Evolutionary conservation across 208 protist species (phyloP), one percentile per base, ranked within the genome.

Genomic region (Leishmania mexicana): DNA sequence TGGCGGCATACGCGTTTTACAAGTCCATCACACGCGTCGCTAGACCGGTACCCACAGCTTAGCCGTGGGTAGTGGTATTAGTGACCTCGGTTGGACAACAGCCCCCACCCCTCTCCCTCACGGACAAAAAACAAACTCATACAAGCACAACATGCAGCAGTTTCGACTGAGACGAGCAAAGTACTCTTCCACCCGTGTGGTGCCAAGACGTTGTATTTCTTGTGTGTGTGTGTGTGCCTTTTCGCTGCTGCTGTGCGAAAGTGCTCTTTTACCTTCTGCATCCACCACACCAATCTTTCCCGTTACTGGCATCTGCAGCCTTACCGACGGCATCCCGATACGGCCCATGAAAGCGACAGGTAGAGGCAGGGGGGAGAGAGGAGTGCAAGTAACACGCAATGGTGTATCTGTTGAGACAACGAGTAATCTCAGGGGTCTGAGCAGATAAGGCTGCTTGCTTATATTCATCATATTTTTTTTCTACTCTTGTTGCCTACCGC

Each of bases 1-100:
- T 89, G 6, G 17, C 79, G 15, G 88, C 90, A 45, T 85, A 89
- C 40, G 75, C 84, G 19, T 89, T 96, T 54, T 79, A 81, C 53
- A 73, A 78, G 53, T 84, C 88, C 6, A 83, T 86, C 54, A 83
- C 80, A 42, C 72, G 58, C 79, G 83, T 6, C 81, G 84, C 8
- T 83, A 77, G 65, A 85, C 3, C 84, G 58, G 74, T 85, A 5
- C 79, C 79, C 42, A 45, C 1, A 15, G 51, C 35, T 54, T 81
- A 67, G 79, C 40, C 40, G 0, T 21, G 15, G 28, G 65, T 6
- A 42, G 21, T 72, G 35, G 2, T 6, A n/a, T 72, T 31, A 7
- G 17, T n/a, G 65, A 6, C 38, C 31, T 49, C 19, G 40, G 40
- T n/a, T n/a, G 21, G 65, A 24, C 17, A 72, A 6, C 40, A 19